A percentile compares a stretch with the other conserved stretches of the same genome.
Evolutionary conservation across 129 eudicot genomes (phyloP).

Genomic region (Lactuca saligna): DNA sequence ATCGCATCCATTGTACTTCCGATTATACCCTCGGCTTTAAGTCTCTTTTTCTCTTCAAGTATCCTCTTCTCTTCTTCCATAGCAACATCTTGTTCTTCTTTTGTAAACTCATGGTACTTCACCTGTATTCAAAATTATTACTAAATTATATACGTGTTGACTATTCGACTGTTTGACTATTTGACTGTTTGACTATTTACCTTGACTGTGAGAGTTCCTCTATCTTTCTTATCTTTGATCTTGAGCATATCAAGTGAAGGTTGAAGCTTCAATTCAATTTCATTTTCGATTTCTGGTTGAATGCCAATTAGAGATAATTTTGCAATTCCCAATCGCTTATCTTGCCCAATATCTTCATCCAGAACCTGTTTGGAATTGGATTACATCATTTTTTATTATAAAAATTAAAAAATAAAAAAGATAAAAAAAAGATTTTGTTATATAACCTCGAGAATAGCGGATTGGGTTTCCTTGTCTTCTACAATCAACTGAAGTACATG

Average conservation of each 20-base stretch:
- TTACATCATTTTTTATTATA: not conserved
- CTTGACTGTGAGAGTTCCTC: slow-evolving; percentile 88
- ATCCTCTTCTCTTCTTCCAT: slow-evolving; percentile 79
- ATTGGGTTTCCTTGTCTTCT: slow-evolving; percentile 95
- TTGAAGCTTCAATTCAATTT: slow-evolving; percentile 66
- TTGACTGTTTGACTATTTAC: slow-evolving; percentile 12
- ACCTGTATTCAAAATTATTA: slow-evolving; percentile 38
- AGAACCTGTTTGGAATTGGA: slow-evolving; percentile 55
- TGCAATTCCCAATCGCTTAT: slow-evolving; percentile 73
- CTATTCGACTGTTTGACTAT: not conserved
- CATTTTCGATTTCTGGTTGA: slow-evolving; percentile 66
- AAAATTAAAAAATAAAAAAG: not conserved
- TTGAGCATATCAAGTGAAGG: slow-evolving; percentile 94
- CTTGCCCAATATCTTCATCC: slow-evolving; percentile 96
- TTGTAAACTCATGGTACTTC: slow-evolving; percentile 68
- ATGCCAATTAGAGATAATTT: slow-evolving; percentile 63
- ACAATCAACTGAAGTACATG: slow-evolving; percentile 74
- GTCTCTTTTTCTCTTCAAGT: slow-evolving; percentile 80
- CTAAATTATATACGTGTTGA: not conserved
- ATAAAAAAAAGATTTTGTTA: not conserved
- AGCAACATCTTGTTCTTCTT: slow-evolving; percentile 94
- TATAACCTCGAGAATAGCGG: slow-evolving; percentile 68
- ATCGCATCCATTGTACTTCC: slow-evolving; percentile 99
- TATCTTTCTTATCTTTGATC: slow-evolving; percentile 89
- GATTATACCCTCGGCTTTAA: slow-evolving; percentile 78